Evolutionary conservation across 2,329 filamentous ascomycete species (phyloP).

Genomic region (Thielaviopsis euricoi): DNA sequence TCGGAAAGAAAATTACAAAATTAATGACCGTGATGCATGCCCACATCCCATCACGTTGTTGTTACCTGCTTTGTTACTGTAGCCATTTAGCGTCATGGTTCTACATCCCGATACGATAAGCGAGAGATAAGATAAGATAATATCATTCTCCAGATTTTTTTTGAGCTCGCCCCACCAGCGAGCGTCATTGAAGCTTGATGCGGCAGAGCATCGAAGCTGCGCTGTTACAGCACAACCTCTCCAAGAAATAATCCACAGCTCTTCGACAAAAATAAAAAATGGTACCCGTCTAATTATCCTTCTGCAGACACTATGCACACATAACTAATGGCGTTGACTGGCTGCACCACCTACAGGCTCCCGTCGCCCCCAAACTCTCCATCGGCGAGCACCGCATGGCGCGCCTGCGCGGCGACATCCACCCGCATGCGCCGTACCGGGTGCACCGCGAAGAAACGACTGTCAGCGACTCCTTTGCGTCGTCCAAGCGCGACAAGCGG

Average conservation of each 20-base stretch:
- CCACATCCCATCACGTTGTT: background rate
- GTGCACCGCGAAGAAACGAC: constrained; percentile 34
- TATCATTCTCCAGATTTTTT: background rate
- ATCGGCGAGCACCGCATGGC: constrained; percentile 39
- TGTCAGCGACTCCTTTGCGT: constrained; percentile 42
- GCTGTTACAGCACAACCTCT: background rate
- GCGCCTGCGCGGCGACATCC: constrained; percentile 30
- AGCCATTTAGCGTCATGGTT: background rate
- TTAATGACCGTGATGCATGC: background rate
- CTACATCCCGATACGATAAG: background rate
- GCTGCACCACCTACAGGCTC: constrained; percentile 11
- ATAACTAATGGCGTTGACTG: background rate
- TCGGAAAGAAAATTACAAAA: background rate
- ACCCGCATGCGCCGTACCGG: constrained; percentile 34
- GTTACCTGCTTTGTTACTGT: background rate
- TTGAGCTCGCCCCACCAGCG: background rate
- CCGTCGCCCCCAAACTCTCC: constrained; percentile 33
- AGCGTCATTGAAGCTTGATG: background rate
- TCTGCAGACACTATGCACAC: background rate
- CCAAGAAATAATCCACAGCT: background rate
- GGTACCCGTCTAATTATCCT: background rate
- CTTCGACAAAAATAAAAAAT: too few relatives aligned
- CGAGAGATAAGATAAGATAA: background rate
- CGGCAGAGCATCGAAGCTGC: background rate
- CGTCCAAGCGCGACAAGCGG: constrained; percentile 70